phyloP scores from a whole-genome alignment of 345 rosid genomes.

The Ceriops tagal region DNA sequence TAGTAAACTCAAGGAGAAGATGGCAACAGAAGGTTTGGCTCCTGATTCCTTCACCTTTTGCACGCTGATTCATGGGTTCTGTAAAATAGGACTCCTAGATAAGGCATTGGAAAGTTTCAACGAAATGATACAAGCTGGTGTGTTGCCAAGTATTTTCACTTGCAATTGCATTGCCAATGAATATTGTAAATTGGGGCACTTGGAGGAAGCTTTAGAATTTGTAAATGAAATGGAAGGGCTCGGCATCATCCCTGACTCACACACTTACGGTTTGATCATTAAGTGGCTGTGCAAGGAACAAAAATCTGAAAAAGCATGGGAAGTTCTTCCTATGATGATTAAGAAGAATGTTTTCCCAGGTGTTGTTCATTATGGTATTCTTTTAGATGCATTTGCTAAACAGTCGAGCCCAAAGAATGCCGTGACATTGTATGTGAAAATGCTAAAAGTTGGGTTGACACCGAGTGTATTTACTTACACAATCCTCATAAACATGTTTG shows the following conservation, averaged over 20 bases:
- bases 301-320: constrained; percentile 36
- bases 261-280: constrained; percentile 39
- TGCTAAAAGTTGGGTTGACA: constrained; percentile 39
- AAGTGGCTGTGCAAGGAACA: constrained; percentile 36
- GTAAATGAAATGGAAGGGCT: constrained; percentile 28
- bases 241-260: constrained; percentile 34
- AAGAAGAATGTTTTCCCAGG: constrained; percentile 40
- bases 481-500: constrained; percentile 40
- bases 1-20: constrained; percentile 32
- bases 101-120: constrained; percentile 35
- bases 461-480: constrained; percentile 39
- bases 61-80: constrained; percentile 39
- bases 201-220: constrained; percentile 41
- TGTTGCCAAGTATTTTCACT: constrained; percentile 34
- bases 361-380: constrained; percentile 30
- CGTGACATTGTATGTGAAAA: constrained; percentile 32
- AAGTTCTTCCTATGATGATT: constrained; percentile 48
- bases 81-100: constrained; percentile 37
- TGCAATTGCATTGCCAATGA: constrained; percentile 37
- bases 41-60: constrained; percentile 33
- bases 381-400: constrained; percentile 46
- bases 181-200: constrained; percentile 28
- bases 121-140: constrained; percentile 35
- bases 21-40: constrained; percentile 28
- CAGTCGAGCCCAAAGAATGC: constrained; percentile 34